Evolutionary conservation across 768 basidiomycete species (phyloP), one percentile per base, ranked within the genome.

Genomic region (Mycena vulgaris): DNA sequence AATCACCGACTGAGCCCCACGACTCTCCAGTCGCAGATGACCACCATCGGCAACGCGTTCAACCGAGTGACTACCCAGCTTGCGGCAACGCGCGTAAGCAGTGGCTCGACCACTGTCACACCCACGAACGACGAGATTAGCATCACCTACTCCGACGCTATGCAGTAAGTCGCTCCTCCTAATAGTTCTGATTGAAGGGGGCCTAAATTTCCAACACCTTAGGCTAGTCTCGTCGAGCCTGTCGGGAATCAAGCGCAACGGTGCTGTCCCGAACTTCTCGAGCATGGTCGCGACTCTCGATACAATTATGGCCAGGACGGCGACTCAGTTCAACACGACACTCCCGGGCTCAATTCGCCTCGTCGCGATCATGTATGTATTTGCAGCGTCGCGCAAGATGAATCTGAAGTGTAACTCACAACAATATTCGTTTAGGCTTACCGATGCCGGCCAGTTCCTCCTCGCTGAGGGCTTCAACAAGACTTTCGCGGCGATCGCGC

Each of bases 71-170:
- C 71, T 16, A 75, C 72, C 2, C 55, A 56, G 45, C 75, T 83
- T 42, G 53, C 57, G 0, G 71, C 66, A 9, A 80, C 74, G 13
- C 57, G 78, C 23, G 77, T 81, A 63, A 81, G 79, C 70, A 69
- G 60, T 57, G 81, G 82, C 19, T 81, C 79, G 6, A 80, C 73
- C n/a, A 80, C 80, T 53, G 71, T 55, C 39, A 25, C 52, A 9
- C 82, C 82, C 7, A 82, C 81, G 23, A 78, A 83, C 74, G 78
- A 82, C 62, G 80, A 82, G 2, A 75, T 83, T 60, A 77, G 81
- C 51, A 74, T 80, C 66, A 72, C 72, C 39, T 73, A 75, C 59
- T 73, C 77, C 25, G 81, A 82, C 61, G 74, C 75, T 25, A 59
- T 80, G 33, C 78, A 78, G 82, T 83, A 66, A 57, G 80, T 66